phyloP scores from a whole-genome alignment of 192 early-diverging fungal species.

The Radiomyces spectabilis region DNA sequence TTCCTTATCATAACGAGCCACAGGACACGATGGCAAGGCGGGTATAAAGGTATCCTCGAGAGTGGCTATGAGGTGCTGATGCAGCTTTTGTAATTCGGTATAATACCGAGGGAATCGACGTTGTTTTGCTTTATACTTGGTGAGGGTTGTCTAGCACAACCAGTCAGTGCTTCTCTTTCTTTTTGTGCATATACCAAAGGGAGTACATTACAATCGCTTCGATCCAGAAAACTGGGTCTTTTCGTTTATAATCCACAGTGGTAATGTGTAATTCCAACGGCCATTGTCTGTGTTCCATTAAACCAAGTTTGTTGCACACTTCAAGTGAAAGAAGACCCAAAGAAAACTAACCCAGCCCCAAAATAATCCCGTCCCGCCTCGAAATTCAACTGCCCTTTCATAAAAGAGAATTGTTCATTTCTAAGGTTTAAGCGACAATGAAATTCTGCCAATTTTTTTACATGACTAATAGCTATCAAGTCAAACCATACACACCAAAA shows the following conservation, averaged over 20 bases:
- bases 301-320: too few relatives aligned
- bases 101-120: slow-evolving; percentile 23
- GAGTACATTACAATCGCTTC: slow-evolving; percentile 11
- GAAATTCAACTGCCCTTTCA: too few relatives aligned
- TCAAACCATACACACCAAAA: slow-evolving; percentile 56
- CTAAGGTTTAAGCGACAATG: too few relatives aligned
- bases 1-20: slow-evolving; percentile 14
- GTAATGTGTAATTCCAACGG: slow-evolving; percentile 10
- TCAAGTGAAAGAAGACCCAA: too few relatives aligned
- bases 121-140: slow-evolving; percentile 20
- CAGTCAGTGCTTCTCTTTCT: not conserved
- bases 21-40: slow-evolving; percentile 11
- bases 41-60: slow-evolving; percentile 17
- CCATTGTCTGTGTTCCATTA: too few relatives aligned
- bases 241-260: slow-evolving; percentile 23
- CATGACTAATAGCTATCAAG: too few relatives aligned
- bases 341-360: too few relatives aligned
- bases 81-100: slow-evolving; percentile 16
- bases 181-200: not conserved
- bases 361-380: too few relatives aligned
- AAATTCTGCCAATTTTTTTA: too few relatives aligned
- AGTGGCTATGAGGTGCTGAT: slow-evolving; percentile 6
- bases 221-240: slow-evolving; percentile 30
- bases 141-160: slow-evolving; percentile 16
- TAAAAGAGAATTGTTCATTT: too few relatives aligned